Evolutionary conservation across 129 eudicot species (phyloP).

Genomic region (Tagetes patula): DNA sequence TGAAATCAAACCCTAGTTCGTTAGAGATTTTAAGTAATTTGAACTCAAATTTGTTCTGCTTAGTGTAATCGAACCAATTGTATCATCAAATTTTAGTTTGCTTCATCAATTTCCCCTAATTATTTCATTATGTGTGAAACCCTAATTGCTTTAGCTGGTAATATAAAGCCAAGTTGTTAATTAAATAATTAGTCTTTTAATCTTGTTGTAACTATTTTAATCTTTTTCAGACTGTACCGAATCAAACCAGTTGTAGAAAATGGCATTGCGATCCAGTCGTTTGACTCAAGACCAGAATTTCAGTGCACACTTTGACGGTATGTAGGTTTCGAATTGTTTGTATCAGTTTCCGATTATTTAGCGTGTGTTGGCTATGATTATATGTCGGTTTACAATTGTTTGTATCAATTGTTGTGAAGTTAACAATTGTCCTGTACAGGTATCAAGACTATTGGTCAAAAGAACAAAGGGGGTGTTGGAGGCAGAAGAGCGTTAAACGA

Average conservation of each 20-base stretch:
- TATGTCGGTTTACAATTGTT: not conserved
- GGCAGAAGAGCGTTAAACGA: conserved; percentile 77
- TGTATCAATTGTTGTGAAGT: conserved; percentile 15
- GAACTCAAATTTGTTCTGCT: not conserved
- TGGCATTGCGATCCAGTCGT: conserved; percentile 48
- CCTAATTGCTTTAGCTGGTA: not conserved
- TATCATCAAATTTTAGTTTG: not conserved
- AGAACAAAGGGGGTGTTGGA: conserved; percentile 43
- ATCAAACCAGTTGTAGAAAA: conserved; percentile 25
- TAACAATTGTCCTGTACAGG: conserved; percentile 22
- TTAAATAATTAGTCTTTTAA: not conserved
- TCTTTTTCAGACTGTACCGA: conserved; percentile 18
- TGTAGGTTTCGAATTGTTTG: not conserved
- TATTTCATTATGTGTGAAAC: too few relatives aligned
- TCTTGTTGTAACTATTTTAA: not conserved
- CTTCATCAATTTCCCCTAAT: too few relatives aligned
- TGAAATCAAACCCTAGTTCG: not conserved
- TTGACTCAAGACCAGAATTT: conserved; percentile 61
- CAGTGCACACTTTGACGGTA: conserved; percentile 54
- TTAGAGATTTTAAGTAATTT: not conserved
- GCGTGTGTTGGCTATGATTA: too few relatives aligned
- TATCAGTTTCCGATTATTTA: too few relatives aligned
- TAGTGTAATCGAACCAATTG: not conserved
- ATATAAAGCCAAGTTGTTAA: not conserved
- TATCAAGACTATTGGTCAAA: conserved; percentile 30